Base-by-base conservation (phyloP, 176 grass and related monocot genomes). In the Dendrocalamus sinicus region DNA sequence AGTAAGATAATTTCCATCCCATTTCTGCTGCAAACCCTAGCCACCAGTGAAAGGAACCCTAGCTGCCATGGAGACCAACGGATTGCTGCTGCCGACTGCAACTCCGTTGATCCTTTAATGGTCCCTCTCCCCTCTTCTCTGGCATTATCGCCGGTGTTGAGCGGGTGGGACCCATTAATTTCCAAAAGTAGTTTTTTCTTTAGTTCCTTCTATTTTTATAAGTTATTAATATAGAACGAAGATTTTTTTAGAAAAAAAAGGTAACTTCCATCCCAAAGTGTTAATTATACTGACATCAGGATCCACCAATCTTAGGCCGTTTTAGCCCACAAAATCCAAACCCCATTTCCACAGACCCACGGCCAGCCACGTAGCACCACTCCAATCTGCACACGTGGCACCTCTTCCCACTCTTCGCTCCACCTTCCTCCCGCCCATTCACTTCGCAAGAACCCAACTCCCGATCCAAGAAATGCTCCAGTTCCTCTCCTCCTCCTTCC, bases 391-490 rank as follows among this genome's bases (percentile, higher is more conserved):
- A 63, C 53, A 92, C 88, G 92, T 92, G 92, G 90, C 90, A 68
- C 63, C 9, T 24, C 3, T 80, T 53, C 66, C 77, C 40, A 1
- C 89, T 84, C 53, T 85, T 95, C 86, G 81, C 91, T 93, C 89
- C 86, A 81, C 68, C 76, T 86, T 53, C 75, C 75, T 35, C 63
- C 72, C 8, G 1, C 20, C 28, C n/a, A 30, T 71, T 84, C 20
- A 5, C 9, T 41, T 83, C 77, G 69, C 70, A 85, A 91, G 89
- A 75, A 9, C 46, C 44, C 82, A 78, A 52, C 58, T 54, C 62
- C 54, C 75, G 20, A 37, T 66, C 71, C 79, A 65, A 24, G 67
- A 87, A 81, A 96, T 96, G 94, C 89, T 72, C 51, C 85, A 73
- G 20, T 65, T 79, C 61, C 83, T 79, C 53, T 48, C 79, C 41